Percentiles rank a stretch among this genome's conserved stretches.
phyloP scores from a whole-genome alignment of 2,329 filamentous ascomycete species.

The Fusarium proliferatum region DNA sequence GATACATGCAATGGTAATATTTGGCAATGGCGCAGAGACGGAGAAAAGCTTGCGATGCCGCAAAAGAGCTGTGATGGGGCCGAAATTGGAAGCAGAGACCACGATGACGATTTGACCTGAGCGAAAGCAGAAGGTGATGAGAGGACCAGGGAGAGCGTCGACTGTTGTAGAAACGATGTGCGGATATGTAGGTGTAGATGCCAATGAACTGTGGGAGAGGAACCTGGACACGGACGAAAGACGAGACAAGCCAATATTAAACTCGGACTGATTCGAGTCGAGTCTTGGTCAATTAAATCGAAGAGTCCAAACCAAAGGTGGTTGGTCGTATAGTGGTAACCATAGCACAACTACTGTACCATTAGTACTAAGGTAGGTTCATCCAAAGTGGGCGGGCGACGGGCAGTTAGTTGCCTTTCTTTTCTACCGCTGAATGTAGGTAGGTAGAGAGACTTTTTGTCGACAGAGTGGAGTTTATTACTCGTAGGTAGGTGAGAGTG shows the following conservation, averaged over 20 bases:
- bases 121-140: not conserved
- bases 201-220: conserved; percentile 24
- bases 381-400: not conserved
- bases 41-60: conserved; percentile 27
- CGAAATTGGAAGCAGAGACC: not conserved
- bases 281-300: not conserved
- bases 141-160: conserved; percentile 3
- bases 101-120: not conserved
- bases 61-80: not conserved
- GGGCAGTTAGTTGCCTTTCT: conserved; percentile 1
- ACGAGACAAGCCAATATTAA: conserved; percentile 15
- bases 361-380: not conserved
- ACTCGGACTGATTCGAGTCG: conserved; percentile 1
- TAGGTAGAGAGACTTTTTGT: conserved; percentile 36
- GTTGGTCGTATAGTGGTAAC: conserved; percentile 37
- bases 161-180: conserved; percentile 18
- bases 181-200: conserved; percentile 2
- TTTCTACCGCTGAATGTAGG: conserved; percentile 14
- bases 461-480: conserved; percentile 24
- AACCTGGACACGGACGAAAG: conserved; percentile 2
- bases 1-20: conserved; percentile 33
- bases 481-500: conserved; percentile 17
- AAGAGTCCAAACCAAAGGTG: conserved; percentile 28
- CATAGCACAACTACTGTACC: not conserved
- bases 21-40: conserved; percentile 17